Base-by-base conservation (phyloP, 129 eudicot species). In the Arctium lappa region DNA sequence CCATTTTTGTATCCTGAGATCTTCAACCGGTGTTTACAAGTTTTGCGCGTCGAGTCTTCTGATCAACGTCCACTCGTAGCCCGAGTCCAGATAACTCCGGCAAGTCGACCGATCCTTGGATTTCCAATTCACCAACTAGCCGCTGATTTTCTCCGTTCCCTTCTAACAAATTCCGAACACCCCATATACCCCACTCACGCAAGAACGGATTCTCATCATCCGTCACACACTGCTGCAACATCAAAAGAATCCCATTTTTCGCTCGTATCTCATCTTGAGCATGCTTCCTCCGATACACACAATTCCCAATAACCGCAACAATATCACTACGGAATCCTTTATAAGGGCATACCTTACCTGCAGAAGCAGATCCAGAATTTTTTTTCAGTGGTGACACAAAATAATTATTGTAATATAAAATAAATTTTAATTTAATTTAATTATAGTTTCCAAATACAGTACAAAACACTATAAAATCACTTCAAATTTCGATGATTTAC, bases 181-280 rank as follows among this genome's bases (percentile, higher is more conserved):
- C 76, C 93, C 93, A 95, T 46, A 95, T 82, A 29, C 93, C 97
- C 97, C 97, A 92, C 81, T 94, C 98, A 74, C 97, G 89, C 90
- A 90, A 86, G 84, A 91, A 95, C 10, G 93, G 92, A 76, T 88
- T 95, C 53, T 92, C 98, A 79, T 93, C 98, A 79, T 95, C 98
- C 27, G 81, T 82, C 60, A 91, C 97, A 80, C 94, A 91, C 16
- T 90, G 97, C 38, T 95, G 98, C 77, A 95, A 79, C 89, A 95
- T 79, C 31, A 93, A 83, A 78, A 95, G 82, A 44, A 95, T 85
- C 79, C 94, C 96, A 10, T 89, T 85, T 50, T 82, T 82, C 82
- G 87, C 85, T 69, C 98, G 82, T 42, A 95, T 85, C 68, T 85
- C 88, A 78, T 92, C 94, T 78, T 94, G 97, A 63, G 87, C 93